Base-by-base conservation (phyloP, 345 rosid species). In the Gynandropsis gynandra region DNA sequence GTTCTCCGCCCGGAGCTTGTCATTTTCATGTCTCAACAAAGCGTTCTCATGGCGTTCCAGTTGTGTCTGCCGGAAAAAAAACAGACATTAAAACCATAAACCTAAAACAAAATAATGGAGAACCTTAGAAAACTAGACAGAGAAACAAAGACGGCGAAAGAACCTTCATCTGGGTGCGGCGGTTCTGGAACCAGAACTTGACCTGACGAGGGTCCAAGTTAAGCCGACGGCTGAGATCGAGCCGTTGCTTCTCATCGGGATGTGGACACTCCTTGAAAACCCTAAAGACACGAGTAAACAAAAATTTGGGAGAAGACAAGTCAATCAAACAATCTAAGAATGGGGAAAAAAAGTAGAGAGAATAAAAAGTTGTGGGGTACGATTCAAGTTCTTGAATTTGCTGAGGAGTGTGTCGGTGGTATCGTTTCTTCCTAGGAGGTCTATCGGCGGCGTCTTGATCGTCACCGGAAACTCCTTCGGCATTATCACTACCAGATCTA, bases 131-230 rank as follows among this genome's bases (percentile, higher is more conserved):
- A 38, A 14, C 24, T 56, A 33, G n/a, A 10, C 11, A 9, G 18
- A 14, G 21, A 42, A 33, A 32, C 2, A 47, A 34, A 8, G 52
- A 56, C 0, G 54, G 9, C 0, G 41, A 14, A 20, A 16, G 15
- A n/a, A 87, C 96, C 94, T 87, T 87, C 96, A 87, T 87, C 57
- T 86, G 95, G 45, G 95, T 86, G 18, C 89, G 78, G 16, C 95
- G 95, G 61, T 86, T 86, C 56, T 86, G 95, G 58, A 86, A 86
- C 95, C 95, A 86, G 76, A 86, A 86, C 71, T 86, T 86, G 52
- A 86, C 95, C 56, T 86, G 95, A 20, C 89, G 72, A 63, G 92
- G 72, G 62, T 83, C 95, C 56, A 86, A 64, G 65, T 74, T 76
- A 56, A 86, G 86, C 59, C 89, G 65, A 59, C 47, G 80, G 67